Evolutionary conservation across 179 eudicot species (phyloP).

Genomic region (Actinidia arguta): DNA sequence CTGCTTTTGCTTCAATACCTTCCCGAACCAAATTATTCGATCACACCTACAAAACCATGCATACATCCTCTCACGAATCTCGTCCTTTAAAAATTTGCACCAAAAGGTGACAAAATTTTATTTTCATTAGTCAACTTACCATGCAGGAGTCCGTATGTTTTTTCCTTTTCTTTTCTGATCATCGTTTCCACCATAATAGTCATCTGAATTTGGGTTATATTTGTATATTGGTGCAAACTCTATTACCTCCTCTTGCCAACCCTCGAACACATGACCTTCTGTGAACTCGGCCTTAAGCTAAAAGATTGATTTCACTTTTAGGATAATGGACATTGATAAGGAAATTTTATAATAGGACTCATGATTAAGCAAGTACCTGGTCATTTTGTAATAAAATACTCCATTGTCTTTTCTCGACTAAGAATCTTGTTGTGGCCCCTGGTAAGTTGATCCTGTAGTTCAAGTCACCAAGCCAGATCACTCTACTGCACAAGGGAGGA

Average conservation of each 20-base stretch:
- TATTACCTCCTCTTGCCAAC: conserved; percentile 55
- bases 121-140: conserved; percentile 21
- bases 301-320: no score
- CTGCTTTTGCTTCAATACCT: conserved; percentile 45
- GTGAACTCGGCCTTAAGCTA: conserved; percentile 44
- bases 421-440: conserved; percentile 27
- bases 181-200: conserved; percentile 40
- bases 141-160: conserved; percentile 58
- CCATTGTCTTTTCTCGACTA: conserved; percentile 41
- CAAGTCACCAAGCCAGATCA: conserved; percentile 52
- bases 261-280: conserved; percentile 45
- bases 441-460: conserved; percentile 49
- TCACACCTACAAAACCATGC: conserved; percentile 51
- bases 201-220: conserved; percentile 40
- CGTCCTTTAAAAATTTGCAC: no score
- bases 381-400: conserved; percentile 40
- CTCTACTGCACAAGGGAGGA: conserved; percentile 47
- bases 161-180: conserved; percentile 31
- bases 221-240: conserved; percentile 57
- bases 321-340: no score
- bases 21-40: conserved; percentile 49
- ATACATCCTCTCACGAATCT: no score
- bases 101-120: no score
- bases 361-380: conserved; percentile 35
- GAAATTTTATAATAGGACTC: background rate